A percentile compares a stretch with the other conserved stretches of the same genome.
These are phyloP conservation scores for Jamesozyma piceae DNA, from an alignment of 805 yeast genomes.

Conservation along the genomic window DNA sequence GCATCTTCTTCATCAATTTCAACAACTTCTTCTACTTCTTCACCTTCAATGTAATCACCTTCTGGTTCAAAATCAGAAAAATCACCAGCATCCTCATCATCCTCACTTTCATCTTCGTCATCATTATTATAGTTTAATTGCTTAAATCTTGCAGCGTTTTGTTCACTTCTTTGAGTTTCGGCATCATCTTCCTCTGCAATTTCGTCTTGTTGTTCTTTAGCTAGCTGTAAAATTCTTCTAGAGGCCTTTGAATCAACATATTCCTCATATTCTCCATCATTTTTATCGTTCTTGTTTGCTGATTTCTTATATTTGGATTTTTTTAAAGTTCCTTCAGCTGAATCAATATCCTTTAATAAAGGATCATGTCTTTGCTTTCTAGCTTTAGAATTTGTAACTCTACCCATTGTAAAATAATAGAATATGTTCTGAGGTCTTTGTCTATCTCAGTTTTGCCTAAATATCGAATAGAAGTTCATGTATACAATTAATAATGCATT, in stretches of 20 bases:
- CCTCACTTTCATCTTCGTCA: constrained; percentile 46
- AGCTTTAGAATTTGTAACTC: constrained; percentile 43
- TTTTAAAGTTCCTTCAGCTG: constrained; percentile 64
- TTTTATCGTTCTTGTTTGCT: constrained; percentile 30
- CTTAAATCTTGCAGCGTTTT: constrained; percentile 28
- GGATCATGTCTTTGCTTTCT: constrained; percentile 70
- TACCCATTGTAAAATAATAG: constrained; percentile 38
- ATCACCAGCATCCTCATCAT: constrained; percentile 32
- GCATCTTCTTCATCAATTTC: constrained; percentile 74
- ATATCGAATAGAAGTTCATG: neutral
- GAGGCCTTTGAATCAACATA: constrained; percentile 75
- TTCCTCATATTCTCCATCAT: constrained; percentile 40
- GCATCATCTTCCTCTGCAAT: constrained; percentile 56
- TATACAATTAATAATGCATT: neutral
- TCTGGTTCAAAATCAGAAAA: constrained; percentile 47
- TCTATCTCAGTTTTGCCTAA: no score
- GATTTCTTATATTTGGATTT: constrained; percentile 29
- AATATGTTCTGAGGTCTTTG: no score
- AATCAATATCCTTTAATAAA: constrained; percentile 64
- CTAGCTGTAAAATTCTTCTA: constrained; percentile 77
- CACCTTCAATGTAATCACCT: constrained; percentile 36
- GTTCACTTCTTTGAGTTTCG: constrained; percentile 23
- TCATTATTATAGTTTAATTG: constrained; percentile 36
- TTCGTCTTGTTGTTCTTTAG: constrained; percentile 89
- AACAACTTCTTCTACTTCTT: constrained; percentile 51